A percentile compares a stretch with the other conserved stretches of the same genome.
phyloP scores from a whole-genome alignment of 176 grass and related monocot species.

The Oryza officinalis region DNA sequence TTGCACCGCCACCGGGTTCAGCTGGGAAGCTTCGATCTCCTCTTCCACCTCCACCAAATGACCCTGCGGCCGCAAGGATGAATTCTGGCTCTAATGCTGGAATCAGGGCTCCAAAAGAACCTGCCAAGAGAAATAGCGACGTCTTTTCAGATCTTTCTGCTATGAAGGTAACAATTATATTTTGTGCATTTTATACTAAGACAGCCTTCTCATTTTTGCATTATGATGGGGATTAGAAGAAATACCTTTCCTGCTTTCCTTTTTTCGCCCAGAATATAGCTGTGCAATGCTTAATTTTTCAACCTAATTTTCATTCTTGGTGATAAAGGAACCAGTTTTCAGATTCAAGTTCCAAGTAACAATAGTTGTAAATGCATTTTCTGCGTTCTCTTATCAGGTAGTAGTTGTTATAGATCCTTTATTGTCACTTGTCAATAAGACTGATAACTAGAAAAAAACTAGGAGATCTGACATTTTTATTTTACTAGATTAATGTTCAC shows the following conservation, averaged over 20 bases:
- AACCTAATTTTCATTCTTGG: conserved; percentile 24
- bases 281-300: not conserved
- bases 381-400: not conserved
- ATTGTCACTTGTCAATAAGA: not conserved
- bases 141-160: conserved; percentile 89
- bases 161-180: conserved; percentile 65
- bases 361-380: not conserved
- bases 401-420: not conserved
- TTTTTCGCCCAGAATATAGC: not conserved
- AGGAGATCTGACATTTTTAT: not conserved
- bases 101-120: conserved; percentile 47
- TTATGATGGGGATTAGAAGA: not conserved
- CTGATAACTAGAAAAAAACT: not conserved
- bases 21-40: conserved; percentile 79
- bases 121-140: conserved; percentile 53
- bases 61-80: conserved; percentile 76
- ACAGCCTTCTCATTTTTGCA: conserved; percentile 10
- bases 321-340: not conserved
- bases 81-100: conserved; percentile 52
- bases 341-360: not conserved
- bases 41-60: conserved; percentile 95
- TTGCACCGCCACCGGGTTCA: conserved; percentile 75
- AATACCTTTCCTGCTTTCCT: not conserved
- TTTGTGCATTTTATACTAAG: not conserved
- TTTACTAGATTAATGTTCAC: not conserved